phyloP scores from a whole-genome alignment of 441 rosid species.

The Metrosideros polymorpha region DNA sequence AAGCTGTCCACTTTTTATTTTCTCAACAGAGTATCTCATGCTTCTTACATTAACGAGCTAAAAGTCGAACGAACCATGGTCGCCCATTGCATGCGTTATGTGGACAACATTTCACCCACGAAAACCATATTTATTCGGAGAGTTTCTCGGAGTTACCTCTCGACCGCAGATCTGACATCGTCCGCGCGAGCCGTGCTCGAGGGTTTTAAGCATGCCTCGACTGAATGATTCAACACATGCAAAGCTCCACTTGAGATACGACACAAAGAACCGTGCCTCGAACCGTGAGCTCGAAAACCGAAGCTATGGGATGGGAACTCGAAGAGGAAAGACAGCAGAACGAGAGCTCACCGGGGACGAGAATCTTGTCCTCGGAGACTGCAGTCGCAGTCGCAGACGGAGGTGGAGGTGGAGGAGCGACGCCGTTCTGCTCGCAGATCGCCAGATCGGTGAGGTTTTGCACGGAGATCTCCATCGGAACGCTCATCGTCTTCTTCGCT shows the following conservation, averaged over 20 bases:
- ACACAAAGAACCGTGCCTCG: background rate
- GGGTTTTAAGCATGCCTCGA: constrained; percentile 85
- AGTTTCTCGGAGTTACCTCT: constrained; percentile 27
- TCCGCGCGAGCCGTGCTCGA: constrained; percentile 69
- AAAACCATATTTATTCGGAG: background rate
- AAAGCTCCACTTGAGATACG: background rate
- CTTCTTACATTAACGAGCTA: background rate
- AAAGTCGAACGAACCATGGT: background rate
- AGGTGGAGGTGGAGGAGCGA: constrained; percentile 2
- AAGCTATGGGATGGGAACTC: background rate
- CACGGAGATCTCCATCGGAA: constrained; percentile 62
- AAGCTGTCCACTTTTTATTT: background rate
- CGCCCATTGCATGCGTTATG: background rate
- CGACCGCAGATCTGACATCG: constrained; percentile 60
- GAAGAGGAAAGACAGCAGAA: background rate
- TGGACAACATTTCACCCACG: background rate
- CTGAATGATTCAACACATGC: constrained; percentile 14
- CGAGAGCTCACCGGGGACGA: constrained; percentile 45
- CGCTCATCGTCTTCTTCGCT: constrained; percentile 26
- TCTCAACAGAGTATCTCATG: background rate
- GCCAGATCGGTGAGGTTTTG: constrained; percentile 13
- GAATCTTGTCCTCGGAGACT: constrained; percentile 33
- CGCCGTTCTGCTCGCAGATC: constrained; percentile 20
- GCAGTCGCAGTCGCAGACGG: constrained; percentile 15
- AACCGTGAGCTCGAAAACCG: background rate